These are phyloP conservation scores for Plasmodium falciparum DNA, from an alignment of 169 alveolate genomes.

Conservation along the genomic window DNA sequence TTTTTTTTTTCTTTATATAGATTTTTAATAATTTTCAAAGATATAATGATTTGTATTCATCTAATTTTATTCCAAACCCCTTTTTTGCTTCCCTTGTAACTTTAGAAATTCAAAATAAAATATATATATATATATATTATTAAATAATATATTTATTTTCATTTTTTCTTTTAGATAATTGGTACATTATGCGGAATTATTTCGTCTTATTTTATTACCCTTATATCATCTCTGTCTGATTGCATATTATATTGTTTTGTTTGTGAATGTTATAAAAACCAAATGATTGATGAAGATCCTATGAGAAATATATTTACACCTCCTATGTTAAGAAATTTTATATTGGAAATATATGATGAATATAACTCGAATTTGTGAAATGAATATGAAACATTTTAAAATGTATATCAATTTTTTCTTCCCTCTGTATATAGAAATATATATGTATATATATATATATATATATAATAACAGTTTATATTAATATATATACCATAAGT, in stretches of 20 bases:
- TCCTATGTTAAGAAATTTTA: conserved; percentile 35
- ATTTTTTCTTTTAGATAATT: conserved; percentile 14
- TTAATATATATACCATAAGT: no score
- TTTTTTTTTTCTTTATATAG: conserved; percentile 9
- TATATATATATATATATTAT: background rate
- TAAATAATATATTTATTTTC: background rate
- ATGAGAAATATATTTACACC: conserved; percentile 62
- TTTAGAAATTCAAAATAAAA: background rate
- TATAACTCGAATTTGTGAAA: conserved; percentile 25
- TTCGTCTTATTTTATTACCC: conserved; percentile 52
- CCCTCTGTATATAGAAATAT: background rate
- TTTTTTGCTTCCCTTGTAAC: conserved; percentile 61
- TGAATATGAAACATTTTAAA: background rate
- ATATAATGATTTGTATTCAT: conserved; percentile 31
- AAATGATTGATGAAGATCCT: conserved; percentile 64
- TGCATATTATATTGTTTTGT: conserved; percentile 49
- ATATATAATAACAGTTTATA: background rate
- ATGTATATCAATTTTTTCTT: conserved; percentile 2
- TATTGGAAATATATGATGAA: conserved; percentile 61
- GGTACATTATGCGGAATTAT: conserved; percentile 55
- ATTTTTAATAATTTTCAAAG: conserved; percentile 53
- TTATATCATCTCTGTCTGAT: conserved; percentile 35
- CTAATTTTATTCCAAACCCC: conserved; percentile 47
- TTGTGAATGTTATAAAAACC: conserved; percentile 71
- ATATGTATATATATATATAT: background rate